Evolutionary conservation across 2,329 filamentous ascomycete genomes (phyloP).

Genomic region (Macroventuria anomochaeta): DNA sequence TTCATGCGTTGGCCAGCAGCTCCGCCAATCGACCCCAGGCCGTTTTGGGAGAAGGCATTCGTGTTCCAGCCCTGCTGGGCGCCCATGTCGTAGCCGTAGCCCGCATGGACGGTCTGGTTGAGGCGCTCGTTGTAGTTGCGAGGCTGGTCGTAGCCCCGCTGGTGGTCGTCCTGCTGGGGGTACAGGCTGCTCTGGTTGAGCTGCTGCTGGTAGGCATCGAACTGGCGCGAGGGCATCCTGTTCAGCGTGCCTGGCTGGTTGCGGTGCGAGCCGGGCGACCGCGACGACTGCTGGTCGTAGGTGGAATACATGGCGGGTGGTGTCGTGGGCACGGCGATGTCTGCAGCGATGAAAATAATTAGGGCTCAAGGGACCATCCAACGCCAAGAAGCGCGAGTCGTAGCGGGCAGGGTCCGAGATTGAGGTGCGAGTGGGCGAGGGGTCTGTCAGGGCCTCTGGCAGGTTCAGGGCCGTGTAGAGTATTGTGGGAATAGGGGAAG

Average conservation of each 20-base stretch:
- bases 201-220: slow-evolving; percentile 73
- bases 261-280: slow-evolving; percentile 77
- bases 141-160: slow-evolving; percentile 51
- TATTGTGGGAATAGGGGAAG: slow-evolving; percentile 22
- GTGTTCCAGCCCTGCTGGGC: slow-evolving; percentile 82
- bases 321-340: slow-evolving; percentile 24
- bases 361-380: slow-evolving; percentile 26
- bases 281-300: slow-evolving; percentile 58
- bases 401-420: slow-evolving; percentile 24
- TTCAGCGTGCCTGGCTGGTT: slow-evolving; percentile 68
- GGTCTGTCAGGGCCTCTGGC: slow-evolving; percentile 3
- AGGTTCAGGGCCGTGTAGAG: slow-evolving; percentile 1
- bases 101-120: slow-evolving; percentile 63
- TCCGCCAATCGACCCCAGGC: slow-evolving; percentile 65
- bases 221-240: slow-evolving; percentile 76
- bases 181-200: slow-evolving; percentile 71
- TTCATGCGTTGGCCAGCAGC: slow-evolving; percentile 62
- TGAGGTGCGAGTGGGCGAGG: slow-evolving; percentile 14
- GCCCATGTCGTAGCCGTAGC: slow-evolving; percentile 72
- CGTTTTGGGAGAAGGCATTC: slow-evolving; percentile 71
- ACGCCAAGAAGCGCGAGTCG: slow-evolving; percentile 18
- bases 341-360: slow-evolving; percentile 32
- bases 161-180: slow-evolving; percentile 50
- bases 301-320: slow-evolving; percentile 45
- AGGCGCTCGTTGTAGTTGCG: slow-evolving; percentile 64